Evolutionary conservation across 1,139 yeast genomes (phyloP).

Genomic region (Zygoascus hellenicus): DNA sequence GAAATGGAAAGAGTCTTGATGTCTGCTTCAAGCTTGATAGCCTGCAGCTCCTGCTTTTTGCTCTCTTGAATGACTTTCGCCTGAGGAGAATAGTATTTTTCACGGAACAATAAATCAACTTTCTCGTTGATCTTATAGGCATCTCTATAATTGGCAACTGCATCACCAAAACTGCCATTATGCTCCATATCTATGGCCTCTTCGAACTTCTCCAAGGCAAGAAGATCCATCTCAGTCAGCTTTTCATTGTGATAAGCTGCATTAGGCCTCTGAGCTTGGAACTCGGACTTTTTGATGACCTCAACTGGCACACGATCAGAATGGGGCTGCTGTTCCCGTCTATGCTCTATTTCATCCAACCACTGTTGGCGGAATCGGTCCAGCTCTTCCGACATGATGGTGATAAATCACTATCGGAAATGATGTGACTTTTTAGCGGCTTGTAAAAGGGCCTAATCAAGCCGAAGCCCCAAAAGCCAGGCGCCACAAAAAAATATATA

Average conservation of each 20-base stretch:
- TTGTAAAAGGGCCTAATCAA: too few species aligned
- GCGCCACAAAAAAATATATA: too few species aligned
- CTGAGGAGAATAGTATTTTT: conserved; percentile 34
- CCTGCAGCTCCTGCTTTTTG: conserved; percentile 5
- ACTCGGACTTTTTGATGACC: conserved; percentile 6
- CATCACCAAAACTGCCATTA: conserved; percentile 74
- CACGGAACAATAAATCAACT: conserved; percentile 66
- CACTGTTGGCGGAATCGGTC: conserved; percentile 18
- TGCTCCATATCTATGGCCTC: conserved; percentile 66
- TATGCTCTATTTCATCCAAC: conserved; percentile 15
- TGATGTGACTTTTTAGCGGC: too few species aligned
- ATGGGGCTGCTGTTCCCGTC: neutral
- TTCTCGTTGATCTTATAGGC: conserved; percentile 55
- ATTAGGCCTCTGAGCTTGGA: conserved; percentile 17
- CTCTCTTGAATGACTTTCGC: neutral
- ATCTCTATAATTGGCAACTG: conserved; percentile 62
- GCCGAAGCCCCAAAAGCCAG: too few species aligned
- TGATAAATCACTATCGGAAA: too few species aligned
- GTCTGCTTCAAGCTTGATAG: neutral
- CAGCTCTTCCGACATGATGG: conserved; percentile 14
- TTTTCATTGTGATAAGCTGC: conserved; percentile 17
- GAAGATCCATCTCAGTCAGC: conserved; percentile 18
- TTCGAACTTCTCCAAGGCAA: conserved; percentile 61
- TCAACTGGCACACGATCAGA: neutral
- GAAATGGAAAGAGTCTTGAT: neutral